Evolutionary conservation across 257 asterid species (phyloP).

Genomic region (Solanum paucissectum): DNA sequence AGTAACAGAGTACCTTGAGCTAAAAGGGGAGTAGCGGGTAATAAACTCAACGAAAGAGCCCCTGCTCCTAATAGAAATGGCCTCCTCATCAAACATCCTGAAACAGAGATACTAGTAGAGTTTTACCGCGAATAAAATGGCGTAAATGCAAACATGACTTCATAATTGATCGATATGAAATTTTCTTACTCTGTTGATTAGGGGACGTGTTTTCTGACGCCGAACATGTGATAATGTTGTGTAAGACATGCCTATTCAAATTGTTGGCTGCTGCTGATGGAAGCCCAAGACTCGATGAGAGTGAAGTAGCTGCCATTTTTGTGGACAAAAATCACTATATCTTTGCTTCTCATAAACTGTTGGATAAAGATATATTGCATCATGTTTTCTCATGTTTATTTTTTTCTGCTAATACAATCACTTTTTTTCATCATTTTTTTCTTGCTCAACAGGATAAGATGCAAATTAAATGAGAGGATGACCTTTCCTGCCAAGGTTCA

Average conservation of each 20-base stretch:
- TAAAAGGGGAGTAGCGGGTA: conserved; percentile 30
- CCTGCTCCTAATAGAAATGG: conserved; percentile 51
- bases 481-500: not conserved
- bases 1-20: conserved; percentile 52
- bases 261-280: not conserved
- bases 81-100: conserved; percentile 45
- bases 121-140: not conserved
- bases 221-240: conserved; percentile 27
- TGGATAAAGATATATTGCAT: too few relatives aligned
- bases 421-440: not conserved
- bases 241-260: not conserved
- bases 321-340: not conserved
- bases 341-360: not conserved
- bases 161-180: not conserved
- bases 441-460: not conserved
- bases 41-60: conserved; percentile 26
- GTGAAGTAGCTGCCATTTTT: conserved; percentile 53
- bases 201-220: not conserved
- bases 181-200: conserved; percentile 33
- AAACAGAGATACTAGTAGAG: not conserved
- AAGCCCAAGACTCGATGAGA: conserved; percentile 37
- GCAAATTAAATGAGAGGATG: not conserved
- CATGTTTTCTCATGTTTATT: not conserved
- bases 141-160: not conserved
- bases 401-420: not conserved